Evolutionary conservation across 768 basidiomycete genomes (phyloP).

Genomic region (Pulveroboletus frians): DNA sequence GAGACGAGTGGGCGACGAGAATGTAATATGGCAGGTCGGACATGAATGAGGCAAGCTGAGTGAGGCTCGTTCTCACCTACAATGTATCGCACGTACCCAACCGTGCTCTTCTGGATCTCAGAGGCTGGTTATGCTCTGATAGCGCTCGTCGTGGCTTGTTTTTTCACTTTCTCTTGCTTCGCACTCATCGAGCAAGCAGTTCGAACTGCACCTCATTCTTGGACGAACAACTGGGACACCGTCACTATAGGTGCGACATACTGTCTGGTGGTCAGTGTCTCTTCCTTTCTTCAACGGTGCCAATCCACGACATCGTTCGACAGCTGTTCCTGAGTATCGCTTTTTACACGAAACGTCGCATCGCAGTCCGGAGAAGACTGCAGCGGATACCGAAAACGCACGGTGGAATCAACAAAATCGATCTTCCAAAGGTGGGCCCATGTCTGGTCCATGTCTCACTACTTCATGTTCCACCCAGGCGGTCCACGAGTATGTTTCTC

Average conservation of each 20-base stretch:
- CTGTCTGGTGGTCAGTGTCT: constrained; percentile 54
- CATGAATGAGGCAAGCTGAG: constrained; percentile 4
- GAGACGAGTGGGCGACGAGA: constrained; percentile 55
- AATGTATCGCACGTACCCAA: constrained; percentile 32
- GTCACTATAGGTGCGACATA: constrained; percentile 69
- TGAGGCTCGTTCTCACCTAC: not conserved
- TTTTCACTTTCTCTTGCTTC: constrained; percentile 57
- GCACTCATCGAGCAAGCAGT: constrained; percentile 70
- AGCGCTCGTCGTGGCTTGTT: constrained; percentile 45
- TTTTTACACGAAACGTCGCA: constrained; percentile 63
- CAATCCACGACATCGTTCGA: not conserved
- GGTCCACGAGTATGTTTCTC: constrained; percentile 62
- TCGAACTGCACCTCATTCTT: constrained; percentile 54
- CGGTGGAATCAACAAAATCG: constrained; percentile 44
- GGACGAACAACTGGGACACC: constrained; percentile 62
- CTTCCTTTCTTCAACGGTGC: not conserved
- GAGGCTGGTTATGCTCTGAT: constrained; percentile 50
- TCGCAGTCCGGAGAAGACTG: constrained; percentile 59
- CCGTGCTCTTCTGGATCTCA: constrained; percentile 47
- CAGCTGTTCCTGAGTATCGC: constrained; percentile 55
- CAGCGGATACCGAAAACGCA: constrained; percentile 64
- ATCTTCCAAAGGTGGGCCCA: constrained; percentile 52
- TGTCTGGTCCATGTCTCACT: not conserved
- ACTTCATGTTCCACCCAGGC: constrained; percentile 34
- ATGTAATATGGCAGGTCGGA: constrained; percentile 58